Evolutionary conservation across 2,329 filamentous ascomycete genomes (phyloP).

Genomic region (Diaporthe ilicicola): DNA sequence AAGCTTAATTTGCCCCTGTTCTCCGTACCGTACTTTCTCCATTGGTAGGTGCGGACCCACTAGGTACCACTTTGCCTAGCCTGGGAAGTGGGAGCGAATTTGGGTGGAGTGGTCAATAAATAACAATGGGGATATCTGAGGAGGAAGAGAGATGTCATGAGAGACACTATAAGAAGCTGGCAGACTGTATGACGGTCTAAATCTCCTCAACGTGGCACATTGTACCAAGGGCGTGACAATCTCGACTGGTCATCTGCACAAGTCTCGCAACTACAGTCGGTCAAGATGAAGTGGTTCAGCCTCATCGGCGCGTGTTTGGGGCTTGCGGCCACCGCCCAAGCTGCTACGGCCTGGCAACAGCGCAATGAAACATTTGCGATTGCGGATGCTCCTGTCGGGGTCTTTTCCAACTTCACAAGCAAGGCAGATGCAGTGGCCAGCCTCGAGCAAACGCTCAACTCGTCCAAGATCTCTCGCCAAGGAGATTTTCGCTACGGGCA

Average conservation of each 20-base stretch:
- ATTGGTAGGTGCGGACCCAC: not conserved
- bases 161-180: not conserved
- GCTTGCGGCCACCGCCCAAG: slow-evolving; percentile 5
- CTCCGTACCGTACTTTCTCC: not conserved
- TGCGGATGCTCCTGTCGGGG: not conserved
- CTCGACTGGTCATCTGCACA: not conserved
- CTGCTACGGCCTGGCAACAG: slow-evolving; percentile 21
- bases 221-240: not conserved
- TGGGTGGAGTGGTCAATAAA: not conserved
- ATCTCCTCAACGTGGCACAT: not conserved
- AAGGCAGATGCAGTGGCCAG: slow-evolving; percentile 9
- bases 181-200: not conserved
- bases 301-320: not conserved
- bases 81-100: not conserved
- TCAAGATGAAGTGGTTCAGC: slow-evolving; percentile 11
- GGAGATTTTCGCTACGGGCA: slow-evolving; percentile 23
- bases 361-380: slow-evolving; percentile 24
- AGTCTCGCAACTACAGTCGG: not conserved
- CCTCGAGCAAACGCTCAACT: slow-evolving; percentile 5
- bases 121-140: not conserved
- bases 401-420: slow-evolving; percentile 22
- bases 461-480: slow-evolving; percentile 19
- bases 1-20: not conserved
- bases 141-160: not conserved
- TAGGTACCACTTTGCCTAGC: not conserved